phyloP scores from a whole-genome alignment of 140 eudicot species.

The Flaveria floridana region DNA sequence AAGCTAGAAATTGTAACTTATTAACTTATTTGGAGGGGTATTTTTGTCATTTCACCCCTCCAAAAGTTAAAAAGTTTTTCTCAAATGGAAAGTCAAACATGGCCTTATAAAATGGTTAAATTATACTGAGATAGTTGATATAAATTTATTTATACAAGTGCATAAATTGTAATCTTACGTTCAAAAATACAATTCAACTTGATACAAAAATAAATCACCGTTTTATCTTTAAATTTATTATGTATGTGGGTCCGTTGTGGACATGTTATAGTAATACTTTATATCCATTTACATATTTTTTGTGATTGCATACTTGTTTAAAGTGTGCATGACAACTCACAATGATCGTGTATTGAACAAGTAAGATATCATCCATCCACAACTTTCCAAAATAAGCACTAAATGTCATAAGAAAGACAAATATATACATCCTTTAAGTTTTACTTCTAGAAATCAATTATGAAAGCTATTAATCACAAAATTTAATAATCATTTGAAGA shows the following conservation, averaged over 20 bases:
- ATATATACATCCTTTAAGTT: neutral
- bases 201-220: neutral
- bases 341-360: constrained; percentile 19
- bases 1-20: no score
- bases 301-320: neutral
- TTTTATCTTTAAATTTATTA: neutral
- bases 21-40: no score
- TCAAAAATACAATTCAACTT: neutral
- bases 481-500: neutral
- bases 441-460: neutral
- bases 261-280: constrained; percentile 7
- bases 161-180: no score
- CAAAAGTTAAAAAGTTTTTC: no score
- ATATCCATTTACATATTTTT: neutral
- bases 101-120: neutral
- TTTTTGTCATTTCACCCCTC: no score
- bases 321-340: constrained; percentile 30
- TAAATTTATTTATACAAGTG: no score
- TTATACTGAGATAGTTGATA: neutral
- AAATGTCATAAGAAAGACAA: neutral
- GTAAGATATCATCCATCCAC: constrained; percentile 25
- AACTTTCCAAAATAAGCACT: constrained; percentile 18
- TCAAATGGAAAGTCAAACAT: no score
- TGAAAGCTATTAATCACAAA: neutral
- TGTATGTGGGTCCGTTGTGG: constrained; percentile 2